A percentile compares a stretch with the other conserved stretches of the same genome.
These are phyloP conservation scores for Ambrosia trifida DNA, from an alignment of 129 eudicot species.

Conservation along the genomic window DNA sequence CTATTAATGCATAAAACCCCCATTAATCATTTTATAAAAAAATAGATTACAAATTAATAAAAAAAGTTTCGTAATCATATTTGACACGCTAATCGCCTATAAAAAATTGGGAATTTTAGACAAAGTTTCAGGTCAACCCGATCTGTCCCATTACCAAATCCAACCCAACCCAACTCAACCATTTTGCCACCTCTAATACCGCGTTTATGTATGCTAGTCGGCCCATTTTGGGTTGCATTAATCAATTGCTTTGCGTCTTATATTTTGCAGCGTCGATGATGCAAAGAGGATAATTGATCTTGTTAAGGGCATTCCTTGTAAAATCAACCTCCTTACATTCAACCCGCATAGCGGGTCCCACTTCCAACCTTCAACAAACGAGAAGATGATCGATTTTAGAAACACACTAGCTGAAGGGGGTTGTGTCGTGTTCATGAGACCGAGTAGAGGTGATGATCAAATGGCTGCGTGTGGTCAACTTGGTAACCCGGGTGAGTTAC, in stretches of 20 bases:
- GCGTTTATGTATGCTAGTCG: slow-evolving; percentile 2
- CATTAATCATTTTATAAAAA: not conserved
- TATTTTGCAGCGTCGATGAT: slow-evolving; percentile 67
- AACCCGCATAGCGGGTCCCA: slow-evolving; percentile 84
- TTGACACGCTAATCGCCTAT: not conserved
- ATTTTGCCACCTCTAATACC: not conserved
- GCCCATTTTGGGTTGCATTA: not conserved
- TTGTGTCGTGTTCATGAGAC: slow-evolving; percentile 60
- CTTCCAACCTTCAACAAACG: slow-evolving; percentile 66
- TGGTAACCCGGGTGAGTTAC: slow-evolving; percentile 77
- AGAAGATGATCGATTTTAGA: slow-evolving; percentile 77
- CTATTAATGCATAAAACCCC: not conserved
- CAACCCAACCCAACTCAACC: not conserved
- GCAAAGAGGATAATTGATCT: slow-evolving; percentile 79
- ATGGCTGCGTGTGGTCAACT: slow-evolving; percentile 99
- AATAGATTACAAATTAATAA: not conserved
- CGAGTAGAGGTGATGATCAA: slow-evolving; percentile 91
- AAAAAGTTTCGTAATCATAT: not conserved
- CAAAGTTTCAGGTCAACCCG: not conserved
- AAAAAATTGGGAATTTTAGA: not conserved
- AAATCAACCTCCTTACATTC: slow-evolving; percentile 85
- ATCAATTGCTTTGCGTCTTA: not conserved
- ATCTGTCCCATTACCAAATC: not conserved
- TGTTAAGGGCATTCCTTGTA: slow-evolving; percentile 90
- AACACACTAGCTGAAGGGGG: slow-evolving; percentile 70